These are phyloP conservation scores for Cryptosporidium ubiquitum DNA, from an alignment of 169 alveolate genomes.

Conservation along the genomic window DNA sequence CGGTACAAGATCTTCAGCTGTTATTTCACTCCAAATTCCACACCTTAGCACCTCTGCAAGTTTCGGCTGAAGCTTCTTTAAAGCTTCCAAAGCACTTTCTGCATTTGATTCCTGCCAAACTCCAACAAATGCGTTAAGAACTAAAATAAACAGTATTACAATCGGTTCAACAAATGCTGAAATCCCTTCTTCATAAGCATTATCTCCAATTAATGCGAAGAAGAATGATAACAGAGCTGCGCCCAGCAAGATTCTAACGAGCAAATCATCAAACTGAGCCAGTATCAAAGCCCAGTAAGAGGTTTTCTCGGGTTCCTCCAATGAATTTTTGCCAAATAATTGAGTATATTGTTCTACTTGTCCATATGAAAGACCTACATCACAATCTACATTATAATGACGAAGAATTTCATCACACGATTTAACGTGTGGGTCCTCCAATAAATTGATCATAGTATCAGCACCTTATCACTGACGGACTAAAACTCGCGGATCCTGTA, in stretches of 20 bases:
- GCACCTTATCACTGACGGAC: neutral
- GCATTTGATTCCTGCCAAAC: conserved; percentile 99
- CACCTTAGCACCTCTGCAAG: conserved; percentile 91
- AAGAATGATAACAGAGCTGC: conserved; percentile 96
- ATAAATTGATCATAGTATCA: conserved; percentile 21
- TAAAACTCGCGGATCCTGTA: neutral
- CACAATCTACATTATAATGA: conserved; percentile 70
- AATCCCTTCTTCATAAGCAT: conserved; percentile 89
- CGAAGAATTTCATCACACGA: conserved; percentile 74
- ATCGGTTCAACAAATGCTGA: conserved; percentile 97
- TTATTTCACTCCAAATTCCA: conserved; percentile 92
- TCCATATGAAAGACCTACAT: conserved; percentile 72
- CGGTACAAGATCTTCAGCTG: conserved; percentile 93
- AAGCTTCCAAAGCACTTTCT: conserved; percentile 96
- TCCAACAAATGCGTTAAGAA: conserved; percentile 96
- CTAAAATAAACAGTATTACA: conserved; percentile 91
- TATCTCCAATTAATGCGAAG: conserved; percentile 91
- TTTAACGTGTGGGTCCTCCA: conserved; percentile 71
- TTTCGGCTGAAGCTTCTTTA: conserved; percentile 94
- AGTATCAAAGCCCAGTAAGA: conserved; percentile 89
- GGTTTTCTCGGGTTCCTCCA: conserved; percentile 90
- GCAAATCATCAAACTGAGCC: conserved; percentile 94
- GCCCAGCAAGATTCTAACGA: conserved; percentile 93
- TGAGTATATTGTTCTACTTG: conserved; percentile 70
- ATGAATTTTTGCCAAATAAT: conserved; percentile 86